These are phyloP conservation scores for Chaetomium cochliodes DNA, from an alignment of 495 filamentous ascomycete species.

Conservation along the genomic window DNA sequence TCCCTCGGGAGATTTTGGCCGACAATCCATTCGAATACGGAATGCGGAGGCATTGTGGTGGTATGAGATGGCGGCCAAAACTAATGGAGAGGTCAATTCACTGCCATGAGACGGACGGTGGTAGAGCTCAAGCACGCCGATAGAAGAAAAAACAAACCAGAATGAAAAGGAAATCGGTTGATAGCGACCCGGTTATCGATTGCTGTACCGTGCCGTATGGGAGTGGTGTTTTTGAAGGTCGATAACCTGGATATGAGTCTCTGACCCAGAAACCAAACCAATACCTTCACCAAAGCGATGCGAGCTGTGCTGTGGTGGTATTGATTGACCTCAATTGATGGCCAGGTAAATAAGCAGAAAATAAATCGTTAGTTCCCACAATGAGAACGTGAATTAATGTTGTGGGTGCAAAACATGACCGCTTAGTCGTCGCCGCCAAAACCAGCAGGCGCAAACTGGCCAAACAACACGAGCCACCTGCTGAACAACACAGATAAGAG, in stretches of 20 bases:
- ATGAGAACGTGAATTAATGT: background rate
- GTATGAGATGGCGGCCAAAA: background rate
- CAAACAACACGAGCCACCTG: too few relatives aligned
- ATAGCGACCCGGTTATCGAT: background rate
- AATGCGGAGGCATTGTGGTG: constrained; percentile 32
- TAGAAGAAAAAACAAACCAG: background rate
- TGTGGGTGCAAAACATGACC: background rate
- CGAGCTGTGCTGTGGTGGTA: too few relatives aligned
- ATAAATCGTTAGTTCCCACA: background rate
- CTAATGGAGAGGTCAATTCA: background rate
- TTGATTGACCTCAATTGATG: background rate
- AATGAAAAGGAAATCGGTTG: background rate
- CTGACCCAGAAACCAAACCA: background rate
- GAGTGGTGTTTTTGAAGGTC: background rate
- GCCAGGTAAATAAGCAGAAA: background rate
- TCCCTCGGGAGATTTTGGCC: constrained; percentile 36
- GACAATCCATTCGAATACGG: constrained; percentile 43
- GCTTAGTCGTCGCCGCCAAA: constrained; percentile 2
- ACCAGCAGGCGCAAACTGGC: background rate
- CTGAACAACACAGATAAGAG: background rate
- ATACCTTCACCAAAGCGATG: background rate
- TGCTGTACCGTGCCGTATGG: background rate
- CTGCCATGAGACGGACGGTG: background rate
- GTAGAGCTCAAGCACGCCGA: background rate
- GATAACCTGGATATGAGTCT: background rate